Evolutionary conservation across 2,329 filamentous ascomycete species (phyloP).

Genomic region (Neoscytalidium dimidiatum): DNA sequence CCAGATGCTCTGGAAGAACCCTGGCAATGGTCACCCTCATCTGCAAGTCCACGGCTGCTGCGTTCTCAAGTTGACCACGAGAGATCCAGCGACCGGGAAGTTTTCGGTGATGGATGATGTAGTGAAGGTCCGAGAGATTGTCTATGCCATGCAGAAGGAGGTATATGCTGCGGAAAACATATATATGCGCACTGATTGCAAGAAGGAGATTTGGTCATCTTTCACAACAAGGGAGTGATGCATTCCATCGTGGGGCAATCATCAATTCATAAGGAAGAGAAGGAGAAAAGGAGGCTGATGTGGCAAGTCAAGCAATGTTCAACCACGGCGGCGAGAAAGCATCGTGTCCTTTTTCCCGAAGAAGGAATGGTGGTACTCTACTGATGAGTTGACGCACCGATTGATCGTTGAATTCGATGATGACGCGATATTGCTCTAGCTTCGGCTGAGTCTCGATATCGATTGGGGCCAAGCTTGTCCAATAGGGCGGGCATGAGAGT

Average conservation of each 20-base stretch:
- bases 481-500: background rate
- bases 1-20: slow-evolving; percentile 27
- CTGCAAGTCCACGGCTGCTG: slow-evolving; percentile 31
- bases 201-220: slow-evolving; percentile 29
- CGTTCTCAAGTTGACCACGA: slow-evolving; percentile 25
- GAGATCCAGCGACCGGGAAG: slow-evolving; percentile 24
- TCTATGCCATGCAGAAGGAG: slow-evolving; percentile 29
- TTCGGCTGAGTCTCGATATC: background rate
- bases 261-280: slow-evolving; percentile 21
- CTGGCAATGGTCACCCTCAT: slow-evolving; percentile 23
- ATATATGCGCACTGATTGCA: slow-evolving; percentile 35
- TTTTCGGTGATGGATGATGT: slow-evolving; percentile 24
- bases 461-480: background rate
- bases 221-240: slow-evolving; percentile 33
- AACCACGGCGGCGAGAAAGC: background rate
- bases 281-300: slow-evolving; percentile 26
- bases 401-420: background rate
- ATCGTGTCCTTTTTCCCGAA: background rate
- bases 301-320: slow-evolving; percentile 27
- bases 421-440: background rate
- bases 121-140: slow-evolving; percentile 27
- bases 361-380: background rate
- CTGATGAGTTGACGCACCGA: background rate
- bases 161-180: slow-evolving; percentile 30
- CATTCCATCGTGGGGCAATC: slow-evolving; percentile 36